These are phyloP conservation scores for Sarcodon sp. DNA, from an alignment of 768 basidiomycete genomes.

Conservation along the genomic window DNA sequence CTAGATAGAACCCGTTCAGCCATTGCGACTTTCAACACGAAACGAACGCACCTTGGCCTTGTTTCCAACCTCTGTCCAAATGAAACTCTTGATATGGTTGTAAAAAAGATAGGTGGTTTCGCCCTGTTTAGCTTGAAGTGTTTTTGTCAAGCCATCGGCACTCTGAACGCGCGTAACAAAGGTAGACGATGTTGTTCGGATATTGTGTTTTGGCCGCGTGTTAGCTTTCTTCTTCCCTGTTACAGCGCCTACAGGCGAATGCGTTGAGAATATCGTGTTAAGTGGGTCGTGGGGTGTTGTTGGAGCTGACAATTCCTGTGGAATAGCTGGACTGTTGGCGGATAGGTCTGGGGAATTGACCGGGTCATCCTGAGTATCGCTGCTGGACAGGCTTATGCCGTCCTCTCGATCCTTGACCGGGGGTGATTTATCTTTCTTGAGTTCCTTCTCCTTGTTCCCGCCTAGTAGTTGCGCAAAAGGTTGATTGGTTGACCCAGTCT, in stretches of 20 bases:
- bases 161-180: constrained; percentile 85
- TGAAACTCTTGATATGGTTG: constrained; percentile 71
- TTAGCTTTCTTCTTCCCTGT: constrained; percentile 48
- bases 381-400: constrained; percentile 69
- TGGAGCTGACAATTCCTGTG: constrained; percentile 9
- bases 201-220: constrained; percentile 79
- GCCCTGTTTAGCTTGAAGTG: constrained; percentile 68
- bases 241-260: constrained; percentile 18
- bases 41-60: constrained; percentile 57
- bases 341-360: constrained; percentile 14
- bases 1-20: constrained; percentile 23
- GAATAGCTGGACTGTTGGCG: constrained; percentile 13
- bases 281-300: constrained; percentile 28
- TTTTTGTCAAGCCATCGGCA: constrained; percentile 61
- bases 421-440: constrained; percentile 18
- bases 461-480: constrained; percentile 59
- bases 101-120: constrained; percentile 82
- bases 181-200: constrained; percentile 82
- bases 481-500: constrained; percentile 40
- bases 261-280: constrained; percentile 47
- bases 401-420: constrained; percentile 23
- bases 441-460: constrained; percentile 46
- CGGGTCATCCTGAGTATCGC: constrained; percentile 60
- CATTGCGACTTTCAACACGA: not conserved
- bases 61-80: constrained; percentile 80